Evolutionary conservation across 225 moss, liverwort and hornwort genomes (phyloP).

Genomic region (Straminergon stramineum): DNA sequence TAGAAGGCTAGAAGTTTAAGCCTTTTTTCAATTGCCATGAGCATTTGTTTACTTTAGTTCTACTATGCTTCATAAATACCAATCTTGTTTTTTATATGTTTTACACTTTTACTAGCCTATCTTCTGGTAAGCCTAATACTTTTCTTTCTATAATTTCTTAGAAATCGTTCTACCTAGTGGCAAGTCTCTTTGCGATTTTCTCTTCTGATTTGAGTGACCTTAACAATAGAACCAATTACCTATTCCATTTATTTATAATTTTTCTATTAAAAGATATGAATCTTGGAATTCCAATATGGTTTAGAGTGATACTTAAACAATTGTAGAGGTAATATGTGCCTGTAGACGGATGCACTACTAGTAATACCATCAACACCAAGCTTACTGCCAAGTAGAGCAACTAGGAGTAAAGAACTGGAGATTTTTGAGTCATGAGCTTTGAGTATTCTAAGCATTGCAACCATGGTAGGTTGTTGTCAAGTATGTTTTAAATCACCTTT

Average conservation of each 20-base stretch:
- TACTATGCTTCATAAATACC: not conserved
- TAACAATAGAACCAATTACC: not conserved
- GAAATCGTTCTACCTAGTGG: not conserved
- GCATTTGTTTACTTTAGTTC: not conserved
- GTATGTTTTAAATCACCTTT: constrained; percentile 2
- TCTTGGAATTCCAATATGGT: not conserved
- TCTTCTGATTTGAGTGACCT: not conserved
- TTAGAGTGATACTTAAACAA: not conserved
- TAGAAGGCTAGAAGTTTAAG: not conserved
- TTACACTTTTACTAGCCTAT: not conserved
- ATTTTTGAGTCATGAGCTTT: constrained; percentile 47
- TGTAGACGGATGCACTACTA: constrained; percentile 27
- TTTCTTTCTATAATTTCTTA: not conserved
- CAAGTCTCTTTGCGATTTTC: not conserved
- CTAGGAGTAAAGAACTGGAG: constrained; percentile 43
- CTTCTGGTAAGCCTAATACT: not conserved
- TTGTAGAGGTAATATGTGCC: not conserved
- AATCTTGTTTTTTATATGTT: not conserved
- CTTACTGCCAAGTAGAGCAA: constrained; percentile 32
- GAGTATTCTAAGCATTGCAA: constrained; percentile 42
- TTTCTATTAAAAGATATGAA: not conserved
- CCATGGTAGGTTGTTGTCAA: constrained; percentile 48
- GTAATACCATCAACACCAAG: constrained; percentile 45
- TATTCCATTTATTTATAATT: not conserved
- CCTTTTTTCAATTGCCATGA: not conserved